Conservation (phyloP, 2,329 filamentous ascomycete genomes). For the Talaromyces rugulosus region DNA sequence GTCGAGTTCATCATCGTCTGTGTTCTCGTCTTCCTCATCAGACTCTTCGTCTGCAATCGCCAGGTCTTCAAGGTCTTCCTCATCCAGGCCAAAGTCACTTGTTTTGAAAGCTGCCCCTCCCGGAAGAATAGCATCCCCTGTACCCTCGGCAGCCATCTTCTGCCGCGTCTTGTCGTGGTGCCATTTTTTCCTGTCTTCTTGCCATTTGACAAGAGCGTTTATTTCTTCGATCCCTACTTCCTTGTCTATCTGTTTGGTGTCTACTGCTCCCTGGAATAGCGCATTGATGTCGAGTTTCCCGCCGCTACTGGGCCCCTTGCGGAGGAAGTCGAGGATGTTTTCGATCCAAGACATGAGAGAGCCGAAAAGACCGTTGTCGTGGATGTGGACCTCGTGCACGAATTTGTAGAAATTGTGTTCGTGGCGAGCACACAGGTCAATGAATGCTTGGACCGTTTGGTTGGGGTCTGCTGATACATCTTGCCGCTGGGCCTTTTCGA, state of each 20-base stretch:
- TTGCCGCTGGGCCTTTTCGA: conserved; percentile 62
- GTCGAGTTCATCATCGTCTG: conserved; percentile 73
- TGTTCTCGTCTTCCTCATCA: conserved; percentile 61
- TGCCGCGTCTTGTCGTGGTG: conserved; percentile 95
- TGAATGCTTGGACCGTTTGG: conserved; percentile 96
- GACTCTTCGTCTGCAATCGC: conserved; percentile 70
- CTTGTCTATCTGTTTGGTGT: conserved; percentile 64
- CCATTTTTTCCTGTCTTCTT: conserved; percentile 95
- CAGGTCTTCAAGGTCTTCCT: conserved; percentile 77
- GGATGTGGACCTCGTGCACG: conserved; percentile 93
- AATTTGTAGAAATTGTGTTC: conserved; percentile 99
- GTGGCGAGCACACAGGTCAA: conserved; percentile 90
- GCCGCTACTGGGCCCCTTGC: conserved; percentile 76
- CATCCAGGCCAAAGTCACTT: conserved; percentile 84
- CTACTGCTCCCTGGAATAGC: conserved; percentile 75
- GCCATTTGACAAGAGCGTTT: conserved; percentile 83
- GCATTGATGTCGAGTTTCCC: conserved; percentile 86
- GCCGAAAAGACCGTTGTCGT: conserved; percentile 94
- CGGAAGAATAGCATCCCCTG: conserved; percentile 37
- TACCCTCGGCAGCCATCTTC: conserved; percentile 91
- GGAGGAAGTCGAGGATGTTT: conserved; percentile 86
- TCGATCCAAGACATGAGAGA: conserved; percentile 98
- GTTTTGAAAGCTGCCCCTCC: conserved; percentile 62
- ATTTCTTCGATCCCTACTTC: conserved; percentile 73
- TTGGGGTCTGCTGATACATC: conserved; percentile 95